A percentile compares a stretch with the other conserved stretches of the same genome.
Conservation (phyloP, 495 filamentous ascomycete genomes). For the Lepraria neglecta region DNA sequence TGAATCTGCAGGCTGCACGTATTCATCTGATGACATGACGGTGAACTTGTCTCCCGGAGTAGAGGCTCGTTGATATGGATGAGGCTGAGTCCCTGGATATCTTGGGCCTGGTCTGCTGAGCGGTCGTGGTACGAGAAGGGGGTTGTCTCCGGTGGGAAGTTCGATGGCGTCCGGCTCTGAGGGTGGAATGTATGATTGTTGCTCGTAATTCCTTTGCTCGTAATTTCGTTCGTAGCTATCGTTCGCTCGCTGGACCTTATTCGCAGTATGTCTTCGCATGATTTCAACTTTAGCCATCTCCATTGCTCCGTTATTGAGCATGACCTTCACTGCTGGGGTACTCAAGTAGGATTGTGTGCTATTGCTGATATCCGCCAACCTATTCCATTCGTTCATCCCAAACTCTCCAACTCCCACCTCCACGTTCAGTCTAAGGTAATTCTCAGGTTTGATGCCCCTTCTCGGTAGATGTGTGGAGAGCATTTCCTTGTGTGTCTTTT, state of each 20-base stretch:
- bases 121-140: constrained; percentile 34
- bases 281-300: constrained; percentile 79
- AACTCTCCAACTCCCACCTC: constrained; percentile 97
- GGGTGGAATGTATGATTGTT: constrained; percentile 33
- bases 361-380: constrained; percentile 86
- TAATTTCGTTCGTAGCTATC: constrained; percentile 20
- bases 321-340: constrained; percentile 62
- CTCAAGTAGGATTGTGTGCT: constrained; percentile 79
- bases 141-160: constrained; percentile 54
- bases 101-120: constrained; percentile 28
- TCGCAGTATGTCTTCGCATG: constrained; percentile 40
- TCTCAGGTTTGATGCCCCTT: constrained; percentile 74
- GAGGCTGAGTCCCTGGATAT: constrained; percentile 24
- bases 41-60: constrained; percentile 53
- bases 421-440: constrained; percentile 96
- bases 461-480: constrained; percentile 65
- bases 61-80: constrained; percentile 29
- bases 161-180: constrained; percentile 53
- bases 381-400: constrained; percentile 97
- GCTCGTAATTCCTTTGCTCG: constrained; percentile 18
- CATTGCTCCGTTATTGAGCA: constrained; percentile 67
- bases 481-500: constrained; percentile 83
- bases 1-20: constrained; percentile 37
- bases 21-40: constrained; percentile 53
- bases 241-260: constrained; percentile 22